These are phyloP conservation scores for Lithocarpus polystachyus DNA, from an alignment of 306 rosid genomes.

Conservation along the genomic window DNA sequence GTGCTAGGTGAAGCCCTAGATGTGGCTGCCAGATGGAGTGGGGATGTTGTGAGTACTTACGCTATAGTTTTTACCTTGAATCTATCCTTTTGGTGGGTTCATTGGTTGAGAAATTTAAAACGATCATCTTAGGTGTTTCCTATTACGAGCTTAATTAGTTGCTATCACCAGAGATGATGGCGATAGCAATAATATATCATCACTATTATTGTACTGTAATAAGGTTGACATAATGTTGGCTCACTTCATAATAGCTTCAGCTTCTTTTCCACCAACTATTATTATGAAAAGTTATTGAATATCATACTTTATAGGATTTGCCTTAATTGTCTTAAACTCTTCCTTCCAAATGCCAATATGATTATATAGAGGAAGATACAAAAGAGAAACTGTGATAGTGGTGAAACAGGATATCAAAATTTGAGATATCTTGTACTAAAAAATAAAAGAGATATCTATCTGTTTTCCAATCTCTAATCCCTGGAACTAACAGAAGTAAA, in stretches of 20 bases:
- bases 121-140: no score
- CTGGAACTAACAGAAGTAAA: conserved; percentile 4
- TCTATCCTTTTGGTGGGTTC: background rate
- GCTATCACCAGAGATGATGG: background rate
- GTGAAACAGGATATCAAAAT: background rate
- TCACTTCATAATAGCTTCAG: background rate
- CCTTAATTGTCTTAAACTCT: background rate
- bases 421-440: background rate
- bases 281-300: background rate
- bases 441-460: background rate
- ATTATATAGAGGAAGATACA: background rate
- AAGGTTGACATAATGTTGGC: background rate
- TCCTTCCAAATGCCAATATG: background rate
- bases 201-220: background rate
- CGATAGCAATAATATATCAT: background rate
- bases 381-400: background rate
- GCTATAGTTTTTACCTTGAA: conserved; percentile 17
- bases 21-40: conserved; percentile 96
- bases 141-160: background rate
- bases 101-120: background rate
- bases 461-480: conserved; percentile 11
- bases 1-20: conserved; percentile 92
- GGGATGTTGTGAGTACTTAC: conserved; percentile 85
- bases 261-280: background rate
- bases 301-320: background rate